Evolutionary conservation across 208 protist genomes (phyloP), one percentile per base, ranked within the genome.

Genomic region (Wallacemonas rigidus): DNA sequence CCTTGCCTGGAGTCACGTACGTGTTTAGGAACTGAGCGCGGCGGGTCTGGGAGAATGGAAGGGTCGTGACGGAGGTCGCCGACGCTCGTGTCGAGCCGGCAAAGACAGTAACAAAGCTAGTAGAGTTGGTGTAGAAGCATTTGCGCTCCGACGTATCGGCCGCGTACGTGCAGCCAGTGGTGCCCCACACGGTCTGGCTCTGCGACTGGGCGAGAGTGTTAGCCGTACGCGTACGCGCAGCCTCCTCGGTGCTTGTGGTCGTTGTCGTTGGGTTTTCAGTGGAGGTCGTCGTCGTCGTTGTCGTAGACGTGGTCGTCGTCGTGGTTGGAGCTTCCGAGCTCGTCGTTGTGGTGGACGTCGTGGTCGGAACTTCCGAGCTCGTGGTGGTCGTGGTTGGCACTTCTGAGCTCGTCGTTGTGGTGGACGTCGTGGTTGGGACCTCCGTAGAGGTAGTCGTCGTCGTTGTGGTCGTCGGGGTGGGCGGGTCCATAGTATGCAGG

Each of bases 51-150:
- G 44, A 12, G 26, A 83, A 82, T 35, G 65, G 50, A 9, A 40
- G 3, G 17, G 55, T 76, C 35, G 14, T 51, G 12, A 58, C 57
- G 2, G 17, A 47, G 9, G 50, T 44, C n/a, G 76, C 51, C 11
- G 68, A 53, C 48, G 61, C 70, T 53, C 67, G 61, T 7, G 68
- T 55, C 14, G 73, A 39, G 26, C 74, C 77, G 4, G 69, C 15
- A 61, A 88, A 88, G 64, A 76, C 53, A 4, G 58, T 80, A 48
- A 85, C 80, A 6, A 71, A 15, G 38, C 68, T 54, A 17, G 73
- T 65, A 14, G 67, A 71, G 70, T 69, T 47, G 2, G 79, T 83
- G 67, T 82, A 83, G 74, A 82, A 88, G 71, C 79, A 88, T 51
- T 61, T 78, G 4, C 56, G 55, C 11, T 15, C 7, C 8, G 44